A percentile compares a stretch with the other conserved stretches of the same genome.
Evolutionary conservation across 495 filamentous ascomycete genomes (phyloP).

Genomic region (Aspergillus nanangensis): DNA sequence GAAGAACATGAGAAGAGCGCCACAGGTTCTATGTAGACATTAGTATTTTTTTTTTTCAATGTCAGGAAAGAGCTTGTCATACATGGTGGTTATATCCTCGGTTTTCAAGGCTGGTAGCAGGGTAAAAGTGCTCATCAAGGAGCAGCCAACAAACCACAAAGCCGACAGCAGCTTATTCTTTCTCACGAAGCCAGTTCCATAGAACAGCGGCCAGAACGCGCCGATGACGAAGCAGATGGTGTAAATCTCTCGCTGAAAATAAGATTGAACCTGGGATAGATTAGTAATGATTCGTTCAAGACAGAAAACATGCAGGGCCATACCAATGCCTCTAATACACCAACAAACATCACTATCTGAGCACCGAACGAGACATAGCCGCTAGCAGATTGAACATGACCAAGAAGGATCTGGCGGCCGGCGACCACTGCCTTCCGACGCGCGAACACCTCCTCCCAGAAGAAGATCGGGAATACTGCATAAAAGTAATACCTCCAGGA

Average conservation of each 20-base stretch:
- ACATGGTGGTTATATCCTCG: conserved; percentile 78
- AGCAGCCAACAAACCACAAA: conserved; percentile 73
- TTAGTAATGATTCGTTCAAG: conserved; percentile 4
- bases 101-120: conserved; percentile 80
- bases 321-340: conserved; percentile 79
- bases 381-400: conserved; percentile 55
- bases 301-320: no score
- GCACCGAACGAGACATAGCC: conserved; percentile 50
- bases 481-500: conserved; percentile 89
- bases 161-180: conserved; percentile 57
- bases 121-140: conserved; percentile 87
- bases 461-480: conserved; percentile 82
- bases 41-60: conserved; percentile 17
- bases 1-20: conserved; percentile 72
- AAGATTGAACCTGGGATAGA: conserved; percentile 62
- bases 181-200: conserved; percentile 67
- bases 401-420: conserved; percentile 65
- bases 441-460: conserved; percentile 96
- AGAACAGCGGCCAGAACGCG: conserved; percentile 71
- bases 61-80: conserved; percentile 5
- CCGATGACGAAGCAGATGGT: conserved; percentile 74
- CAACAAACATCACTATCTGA: conserved; percentile 62
- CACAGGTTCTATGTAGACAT: conserved; percentile 54
- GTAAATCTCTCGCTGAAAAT: conserved; percentile 85
- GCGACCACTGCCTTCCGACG: conserved; percentile 63